Evolutionary conservation across 2,329 filamentous ascomycete genomes (phyloP), one percentile per base, ranked within the genome.

Genomic region (Alternaria ventricosa): DNA sequence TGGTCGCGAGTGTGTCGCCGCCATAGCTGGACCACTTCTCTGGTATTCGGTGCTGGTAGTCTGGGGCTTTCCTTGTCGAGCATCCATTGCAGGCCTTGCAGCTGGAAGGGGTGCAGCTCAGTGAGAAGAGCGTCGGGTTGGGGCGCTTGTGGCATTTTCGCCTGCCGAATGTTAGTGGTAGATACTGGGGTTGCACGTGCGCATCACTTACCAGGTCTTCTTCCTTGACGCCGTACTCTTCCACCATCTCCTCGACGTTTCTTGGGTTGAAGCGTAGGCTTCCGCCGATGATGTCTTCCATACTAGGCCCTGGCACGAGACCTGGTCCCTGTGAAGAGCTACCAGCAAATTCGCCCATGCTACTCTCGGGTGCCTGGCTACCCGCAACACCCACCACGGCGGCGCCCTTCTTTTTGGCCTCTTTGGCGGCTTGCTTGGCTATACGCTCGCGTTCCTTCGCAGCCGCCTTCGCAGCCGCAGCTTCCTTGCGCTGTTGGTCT

Each of bases 21-120:
- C 94, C 94, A 97, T 13, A 97, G 83, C 79, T 97, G 93, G 2
- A 93, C 88, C 23, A 89, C 81, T 11, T 92, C 86, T 2, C 85
- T 81, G 0, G 89, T 87, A 0, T 85, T 87, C 25, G 80, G 77
- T 2, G 82, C 71, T 4, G 93, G 92, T 12, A 91, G 82, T 36
- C 85, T 78, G 0, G 93, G 92, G 13, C 85, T 87, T 77, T 97
- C 94, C 71, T 92, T 93, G 8, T 88, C 84, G 18, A 89, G 83
- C 86, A 97, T 88, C 94, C 94, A 97, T 15, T 90, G 88, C 43
- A 97, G 82, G 7, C 92, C 93, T 83, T 95, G 83, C 33, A 81
- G 67, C 74, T 97, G 94, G 78, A 96, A 96, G 1, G 92, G 90
- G 61, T 97, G 84, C 53, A 97, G 82, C 43, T 87, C 82, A 0